Conservation (phyloP, 2,329 filamentous ascomycete genomes). For the Ophioceras dolichostomum region DNA sequence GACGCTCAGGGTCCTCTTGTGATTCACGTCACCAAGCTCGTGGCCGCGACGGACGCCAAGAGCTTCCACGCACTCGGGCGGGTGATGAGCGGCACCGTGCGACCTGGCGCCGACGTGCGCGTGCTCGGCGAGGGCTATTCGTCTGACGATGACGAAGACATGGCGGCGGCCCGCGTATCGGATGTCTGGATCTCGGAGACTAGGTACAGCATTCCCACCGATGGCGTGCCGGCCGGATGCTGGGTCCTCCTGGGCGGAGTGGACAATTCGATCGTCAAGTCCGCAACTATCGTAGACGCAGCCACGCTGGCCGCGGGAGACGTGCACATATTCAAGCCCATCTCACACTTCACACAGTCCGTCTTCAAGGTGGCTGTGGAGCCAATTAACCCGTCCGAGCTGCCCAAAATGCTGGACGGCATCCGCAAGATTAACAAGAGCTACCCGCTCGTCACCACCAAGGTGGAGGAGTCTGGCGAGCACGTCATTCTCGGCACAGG, state of each 20-base stretch:
- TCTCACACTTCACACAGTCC: slow-evolving; percentile 91
- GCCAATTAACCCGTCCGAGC: slow-evolving; percentile 92
- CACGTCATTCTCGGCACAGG: slow-evolving; percentile 92
- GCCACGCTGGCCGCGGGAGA: slow-evolving; percentile 79
- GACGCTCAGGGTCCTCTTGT: slow-evolving; percentile 84
- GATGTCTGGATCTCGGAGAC: slow-evolving; percentile 88
- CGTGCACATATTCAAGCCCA: slow-evolving; percentile 86
- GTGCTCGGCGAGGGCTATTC: slow-evolving; percentile 94
- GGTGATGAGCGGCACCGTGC: slow-evolving; percentile 83
- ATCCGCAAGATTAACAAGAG: slow-evolving; percentile 96
- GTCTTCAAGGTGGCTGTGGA: slow-evolving; percentile 97
- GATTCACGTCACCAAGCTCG: slow-evolving; percentile 87
- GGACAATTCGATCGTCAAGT: slow-evolving; percentile 97
- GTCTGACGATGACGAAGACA: slow-evolving; percentile 94
- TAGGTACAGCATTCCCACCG: slow-evolving; percentile 82
- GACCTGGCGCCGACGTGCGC: slow-evolving; percentile 69
- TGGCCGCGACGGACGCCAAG: slow-evolving; percentile 82
- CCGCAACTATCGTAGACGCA: slow-evolving; percentile 75
- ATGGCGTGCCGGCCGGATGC: slow-evolving; percentile 87
- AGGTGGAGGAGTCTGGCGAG: slow-evolving; percentile 95
- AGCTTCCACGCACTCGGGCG: slow-evolving; percentile 82
- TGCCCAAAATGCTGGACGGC: slow-evolving; percentile 97
- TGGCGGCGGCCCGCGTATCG: slow-evolving; percentile 73
- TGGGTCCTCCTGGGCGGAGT: slow-evolving; percentile 86
- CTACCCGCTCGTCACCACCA: slow-evolving; percentile 89